A percentile compares a stretch with the other conserved stretches of the same genome.
Conservation (phyloP, 2,329 filamentous ascomycete species). For the Pseudopyricularia cyperi region DNA sequence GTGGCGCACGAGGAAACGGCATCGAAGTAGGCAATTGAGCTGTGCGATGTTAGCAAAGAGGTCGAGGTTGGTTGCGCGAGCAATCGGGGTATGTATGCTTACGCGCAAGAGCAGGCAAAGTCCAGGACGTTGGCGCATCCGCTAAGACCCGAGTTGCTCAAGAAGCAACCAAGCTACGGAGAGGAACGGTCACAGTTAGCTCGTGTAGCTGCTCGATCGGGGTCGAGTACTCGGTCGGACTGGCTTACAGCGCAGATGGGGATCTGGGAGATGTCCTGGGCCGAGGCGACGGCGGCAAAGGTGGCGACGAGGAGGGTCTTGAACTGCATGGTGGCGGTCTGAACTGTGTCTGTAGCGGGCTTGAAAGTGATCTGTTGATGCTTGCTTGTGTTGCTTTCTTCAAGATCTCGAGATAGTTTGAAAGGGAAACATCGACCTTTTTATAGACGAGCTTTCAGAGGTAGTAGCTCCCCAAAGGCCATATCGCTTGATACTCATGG, state of each 20-base stretch:
- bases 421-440: not conserved
- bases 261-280: conserved; percentile 3
- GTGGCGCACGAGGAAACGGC: not conserved
- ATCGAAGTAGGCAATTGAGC: not conserved
- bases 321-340: conserved; percentile 1
- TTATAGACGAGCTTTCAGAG: not conserved
- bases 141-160: not conserved
- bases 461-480: no score
- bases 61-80: no score
- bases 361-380: not conserved
- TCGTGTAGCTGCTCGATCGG: not conserved
- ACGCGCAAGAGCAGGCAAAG: conserved; percentile 2
- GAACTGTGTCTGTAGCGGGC: not conserved
- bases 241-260: conserved; percentile 1
- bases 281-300: not conserved
- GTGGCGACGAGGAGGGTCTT: conserved; percentile 1
- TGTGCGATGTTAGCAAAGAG: not conserved
- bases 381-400: not conserved
- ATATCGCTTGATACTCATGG: no score
- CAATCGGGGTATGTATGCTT: no score
- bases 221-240: not conserved
- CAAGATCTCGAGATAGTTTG: not conserved
- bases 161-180: not conserved
- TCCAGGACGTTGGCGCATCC: conserved; percentile 1
- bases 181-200: not conserved